Evolutionary conservation across 2,329 filamentous ascomycete genomes (phyloP).

Genomic region (Mariannaea sp.): DNA sequence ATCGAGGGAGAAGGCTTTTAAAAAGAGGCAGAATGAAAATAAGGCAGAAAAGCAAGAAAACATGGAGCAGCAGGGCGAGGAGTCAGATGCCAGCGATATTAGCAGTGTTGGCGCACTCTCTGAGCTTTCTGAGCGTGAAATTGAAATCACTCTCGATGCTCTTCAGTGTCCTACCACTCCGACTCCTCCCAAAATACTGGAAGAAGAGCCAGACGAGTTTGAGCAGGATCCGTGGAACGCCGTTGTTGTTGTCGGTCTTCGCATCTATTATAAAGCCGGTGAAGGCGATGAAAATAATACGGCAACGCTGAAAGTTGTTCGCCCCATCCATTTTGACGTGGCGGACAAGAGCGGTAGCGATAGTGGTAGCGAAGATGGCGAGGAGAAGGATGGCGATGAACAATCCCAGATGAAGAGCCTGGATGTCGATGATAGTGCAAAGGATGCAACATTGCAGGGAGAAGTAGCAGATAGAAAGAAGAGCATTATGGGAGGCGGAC

Average conservation of each 20-base stretch:
- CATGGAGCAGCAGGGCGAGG: slow-evolving; percentile 14
- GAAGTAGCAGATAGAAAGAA: slow-evolving; percentile 42
- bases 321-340: slow-evolving; percentile 43
- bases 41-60: neutral
- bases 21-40: too few relatives aligned
- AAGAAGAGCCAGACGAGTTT: slow-evolving; percentile 58
- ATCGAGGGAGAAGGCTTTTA: too few relatives aligned
- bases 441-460: slow-evolving; percentile 49
- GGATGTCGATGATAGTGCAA: slow-evolving; percentile 53
- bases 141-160: slow-evolving; percentile 42
- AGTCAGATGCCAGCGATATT: slow-evolving; percentile 32
- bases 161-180: slow-evolving; percentile 12
- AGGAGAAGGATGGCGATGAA: slow-evolving; percentile 29
- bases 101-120: slow-evolving; percentile 43
- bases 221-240: slow-evolving; percentile 67
- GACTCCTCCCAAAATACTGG: slow-evolving; percentile 18
- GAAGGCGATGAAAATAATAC: slow-evolving; percentile 41
- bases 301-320: slow-evolving; percentile 48
- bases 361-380: slow-evolving; percentile 30
- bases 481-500: slow-evolving; percentile 42
- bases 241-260: slow-evolving; percentile 63
- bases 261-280: slow-evolving; percentile 60
- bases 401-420: slow-evolving; percentile 42
- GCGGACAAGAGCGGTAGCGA: slow-evolving; percentile 19
- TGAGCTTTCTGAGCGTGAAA: slow-evolving; percentile 47